Base-by-base conservation (phyloP, 345 rosid genomes). In the Salix exigua region DNA sequence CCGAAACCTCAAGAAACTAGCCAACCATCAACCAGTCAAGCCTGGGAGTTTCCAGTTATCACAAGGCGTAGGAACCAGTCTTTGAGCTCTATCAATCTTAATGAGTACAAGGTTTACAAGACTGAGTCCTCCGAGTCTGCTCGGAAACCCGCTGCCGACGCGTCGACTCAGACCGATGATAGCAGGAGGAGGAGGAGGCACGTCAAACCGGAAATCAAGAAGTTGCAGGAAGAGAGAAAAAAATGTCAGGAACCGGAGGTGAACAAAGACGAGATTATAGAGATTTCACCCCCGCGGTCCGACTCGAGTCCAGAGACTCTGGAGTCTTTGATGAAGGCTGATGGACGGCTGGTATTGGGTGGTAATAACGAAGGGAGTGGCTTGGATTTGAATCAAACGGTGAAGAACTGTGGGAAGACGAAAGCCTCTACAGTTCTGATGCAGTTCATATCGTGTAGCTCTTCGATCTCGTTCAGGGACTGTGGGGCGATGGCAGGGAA, bases 261-360 rank as follows among this genome's bases (percentile, higher is more conserved):
- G 75, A 85, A 79, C 72, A 83, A 90, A 84, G 97, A 88, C 46
- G 85, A 82, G 81, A 75, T 78, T 70, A 78, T 82, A 70, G 98
- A 89, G 87, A 89, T 91, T 71, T 96, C 98, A 2, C 98, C 99
- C 76, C 99, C 99, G 9, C 97, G 92, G 85, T 92, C 94, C 5
- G 97, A 96, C 88, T 96, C 99, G 33, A 96, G 99, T 51, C 97
- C 98, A 2, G 97, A 93, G 79, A 96, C 99, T 4, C 77, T 96
- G 65, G 98, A 92, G 75, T 83, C 93, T 21, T 77, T 93, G 86
- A 85, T 95, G 90, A 91, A 90, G 73, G 93, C 90, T 2, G 91
- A 90, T 66, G 90, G 91, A 75, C 97, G 93, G 86, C 75, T 87
- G 86, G 68, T 84, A 51, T 63, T 91, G 37, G 68, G 86, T 72